These are phyloP conservation scores for Yarrowia keelungensis DNA, from an alignment of 805 yeast species.

Conservation along the genomic window DNA sequence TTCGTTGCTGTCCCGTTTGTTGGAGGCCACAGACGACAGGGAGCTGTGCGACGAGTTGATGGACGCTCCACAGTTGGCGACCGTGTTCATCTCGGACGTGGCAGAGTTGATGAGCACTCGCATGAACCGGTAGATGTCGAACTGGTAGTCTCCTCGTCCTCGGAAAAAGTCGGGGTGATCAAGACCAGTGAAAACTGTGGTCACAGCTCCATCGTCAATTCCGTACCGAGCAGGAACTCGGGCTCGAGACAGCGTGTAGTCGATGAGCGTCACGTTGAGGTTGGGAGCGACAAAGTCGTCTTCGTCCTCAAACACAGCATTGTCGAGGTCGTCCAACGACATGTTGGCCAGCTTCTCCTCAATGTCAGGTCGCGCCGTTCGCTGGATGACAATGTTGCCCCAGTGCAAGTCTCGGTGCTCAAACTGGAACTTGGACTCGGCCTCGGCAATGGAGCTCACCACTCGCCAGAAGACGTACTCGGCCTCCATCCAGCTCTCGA, in stretches of 20 bases:
- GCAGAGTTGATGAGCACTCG: constrained; percentile 48
- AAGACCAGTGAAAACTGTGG: constrained; percentile 58
- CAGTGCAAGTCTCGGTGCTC: constrained; percentile 77
- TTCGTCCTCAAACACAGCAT: constrained; percentile 40
- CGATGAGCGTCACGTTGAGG: constrained; percentile 61
- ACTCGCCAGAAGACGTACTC: constrained; percentile 61
- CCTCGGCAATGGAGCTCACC: constrained; percentile 57
- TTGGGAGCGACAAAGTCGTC: constrained; percentile 38
- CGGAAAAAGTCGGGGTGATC: constrained; percentile 69
- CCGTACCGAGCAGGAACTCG: constrained; percentile 40
- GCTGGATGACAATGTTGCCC: constrained; percentile 62
- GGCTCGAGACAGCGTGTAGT: constrained; percentile 64
- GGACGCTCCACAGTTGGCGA: constrained; percentile 10
- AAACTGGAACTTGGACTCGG: constrained; percentile 61
- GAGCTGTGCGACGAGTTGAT: constrained; percentile 34
- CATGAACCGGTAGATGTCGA: constrained; percentile 67
- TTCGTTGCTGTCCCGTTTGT: constrained; percentile 39
- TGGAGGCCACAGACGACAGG: constrained; percentile 12
- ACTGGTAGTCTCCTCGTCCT: constrained; percentile 67
- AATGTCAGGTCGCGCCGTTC: constrained; percentile 1
- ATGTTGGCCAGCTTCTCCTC: constrained; percentile 39
- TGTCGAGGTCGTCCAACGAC: constrained; percentile 39
- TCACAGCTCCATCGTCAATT: constrained; percentile 43
- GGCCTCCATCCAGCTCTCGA: constrained; percentile 52
- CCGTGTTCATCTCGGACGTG: constrained; percentile 6